These are phyloP conservation scores for Dissoconium aciculare DNA, from an alignment of 2,329 filamentous ascomycete species.

Conservation along the genomic window DNA sequence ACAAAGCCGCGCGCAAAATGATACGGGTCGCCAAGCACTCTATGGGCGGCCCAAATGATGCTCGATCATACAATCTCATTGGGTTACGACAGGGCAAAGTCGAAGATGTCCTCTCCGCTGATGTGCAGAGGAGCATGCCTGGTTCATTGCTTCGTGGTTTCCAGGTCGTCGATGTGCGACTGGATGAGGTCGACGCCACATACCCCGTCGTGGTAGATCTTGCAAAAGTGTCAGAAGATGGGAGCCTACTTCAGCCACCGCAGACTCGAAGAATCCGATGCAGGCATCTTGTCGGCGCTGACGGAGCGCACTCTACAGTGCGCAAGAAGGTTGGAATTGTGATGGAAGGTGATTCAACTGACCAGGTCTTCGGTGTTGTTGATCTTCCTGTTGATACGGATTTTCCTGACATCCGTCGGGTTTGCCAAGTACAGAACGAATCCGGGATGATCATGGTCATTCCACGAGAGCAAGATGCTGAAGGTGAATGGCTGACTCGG, in stretches of 20 bases:
- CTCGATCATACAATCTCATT: not conserved
- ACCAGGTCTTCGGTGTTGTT: conserved; percentile 20
- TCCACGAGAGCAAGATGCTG: conserved; percentile 40
- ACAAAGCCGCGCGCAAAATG: conserved; percentile 46
- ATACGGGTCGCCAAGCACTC: conserved; percentile 35
- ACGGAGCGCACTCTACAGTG: conserved; percentile 58
- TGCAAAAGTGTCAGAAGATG: conserved; percentile 42
- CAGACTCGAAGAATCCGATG: conserved; percentile 19
- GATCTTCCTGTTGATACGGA: conserved; percentile 18
- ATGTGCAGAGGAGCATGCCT: conserved; percentile 32
- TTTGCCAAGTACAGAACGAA: conserved; percentile 56
- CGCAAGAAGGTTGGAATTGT: conserved; percentile 31
- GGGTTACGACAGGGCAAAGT: conserved; percentile 50
- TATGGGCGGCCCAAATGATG: conserved; percentile 35
- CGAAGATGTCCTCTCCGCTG: conserved; percentile 36
- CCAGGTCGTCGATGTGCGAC: conserved; percentile 39
- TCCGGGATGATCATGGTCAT: conserved; percentile 66
- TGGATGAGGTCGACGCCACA: conserved; percentile 34
- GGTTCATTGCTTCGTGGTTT: conserved; percentile 46
- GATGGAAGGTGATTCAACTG: conserved; percentile 17
- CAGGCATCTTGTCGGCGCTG: conserved; percentile 55
- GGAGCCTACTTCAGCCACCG: conserved; percentile 37
- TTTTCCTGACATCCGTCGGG: conserved; percentile 53
- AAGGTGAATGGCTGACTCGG: conserved; percentile 9
- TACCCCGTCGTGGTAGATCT: conserved; percentile 49